phyloP scores from a whole-genome alignment of 306 rosid species.

The Senna siamea region DNA sequence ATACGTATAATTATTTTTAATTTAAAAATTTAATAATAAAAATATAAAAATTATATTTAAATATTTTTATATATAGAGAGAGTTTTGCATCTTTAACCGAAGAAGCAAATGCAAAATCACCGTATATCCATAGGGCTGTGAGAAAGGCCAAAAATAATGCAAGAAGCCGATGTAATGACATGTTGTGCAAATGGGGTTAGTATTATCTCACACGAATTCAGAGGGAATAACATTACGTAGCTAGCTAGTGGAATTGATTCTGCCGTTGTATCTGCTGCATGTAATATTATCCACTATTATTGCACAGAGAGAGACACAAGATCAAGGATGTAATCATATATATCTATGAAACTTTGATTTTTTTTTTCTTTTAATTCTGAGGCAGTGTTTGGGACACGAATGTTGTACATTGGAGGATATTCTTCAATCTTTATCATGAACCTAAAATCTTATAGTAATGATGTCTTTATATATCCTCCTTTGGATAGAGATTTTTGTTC shows the following conservation, averaged over 20 bases:
- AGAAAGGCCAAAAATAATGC: too few species aligned
- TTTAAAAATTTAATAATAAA: too few species aligned
- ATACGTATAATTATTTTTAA: too few species aligned
- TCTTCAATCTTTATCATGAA: background rate
- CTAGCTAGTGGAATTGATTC: conserved; percentile 27
- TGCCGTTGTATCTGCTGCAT: background rate
- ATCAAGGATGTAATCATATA: background rate
- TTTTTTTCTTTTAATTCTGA: background rate
- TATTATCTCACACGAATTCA: background rate
- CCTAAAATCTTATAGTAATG: background rate
- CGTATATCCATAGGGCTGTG: background rate
- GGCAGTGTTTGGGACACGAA: background rate
- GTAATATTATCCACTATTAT: background rate
- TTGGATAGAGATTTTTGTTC: background rate
- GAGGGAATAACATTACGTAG: background rate
- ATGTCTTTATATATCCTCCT: background rate
- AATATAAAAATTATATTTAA: too few species aligned
- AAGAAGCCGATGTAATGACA: too few species aligned
- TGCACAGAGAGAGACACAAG: background rate
- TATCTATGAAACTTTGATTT: background rate
- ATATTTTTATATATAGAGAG: too few species aligned
- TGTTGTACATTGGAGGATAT: background rate
- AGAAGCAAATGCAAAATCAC: conserved; percentile 18
- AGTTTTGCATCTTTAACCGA: conserved; percentile 35
- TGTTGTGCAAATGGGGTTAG: background rate